Percentiles rank a stretch among this genome's conserved stretches.
These are phyloP conservation scores for Nicotiana paniculata DNA, from an alignment of 257 asterid genomes.

Conservation along the genomic window DNA sequence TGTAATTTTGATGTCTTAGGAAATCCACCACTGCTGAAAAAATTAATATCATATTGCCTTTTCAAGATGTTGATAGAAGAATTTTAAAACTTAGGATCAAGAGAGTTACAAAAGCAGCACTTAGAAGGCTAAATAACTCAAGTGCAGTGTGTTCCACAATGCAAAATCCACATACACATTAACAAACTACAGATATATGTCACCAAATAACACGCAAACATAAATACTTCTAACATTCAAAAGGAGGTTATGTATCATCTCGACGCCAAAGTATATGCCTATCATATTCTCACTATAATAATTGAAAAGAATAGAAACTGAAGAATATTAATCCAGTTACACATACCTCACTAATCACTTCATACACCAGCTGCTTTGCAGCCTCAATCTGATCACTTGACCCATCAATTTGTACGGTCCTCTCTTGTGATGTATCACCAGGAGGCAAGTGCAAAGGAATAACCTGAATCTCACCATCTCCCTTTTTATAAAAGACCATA, in stretches of 20 bases:
- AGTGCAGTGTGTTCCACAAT: not conserved
- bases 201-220: not conserved
- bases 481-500: too few species aligned
- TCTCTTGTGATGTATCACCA: slow-evolving; percentile 18
- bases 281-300: not conserved
- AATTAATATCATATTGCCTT: not conserved
- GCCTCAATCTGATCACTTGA: slow-evolving; percentile 20
- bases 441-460: slow-evolving; percentile 27
- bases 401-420: slow-evolving; percentile 25
- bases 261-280: not conserved
- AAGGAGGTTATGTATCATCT: not conserved
- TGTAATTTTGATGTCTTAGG: not conserved
- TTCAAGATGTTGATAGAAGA: not conserved
- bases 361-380: slow-evolving; percentile 22
- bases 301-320: not conserved
- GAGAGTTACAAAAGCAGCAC: not conserved
- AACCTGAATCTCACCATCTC: not conserved
- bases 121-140: not conserved
- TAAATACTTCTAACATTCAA: not conserved
- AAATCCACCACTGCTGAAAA: not conserved
- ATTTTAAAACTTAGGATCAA: not conserved
- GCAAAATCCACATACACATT: not conserved
- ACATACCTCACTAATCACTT: slow-evolving; percentile 21
- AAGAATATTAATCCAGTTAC: not conserved
- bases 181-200: not conserved